Evolutionary conservation across 2,329 filamentous ascomycete species (phyloP).

Genomic region (Teratosphaeria destructans): DNA sequence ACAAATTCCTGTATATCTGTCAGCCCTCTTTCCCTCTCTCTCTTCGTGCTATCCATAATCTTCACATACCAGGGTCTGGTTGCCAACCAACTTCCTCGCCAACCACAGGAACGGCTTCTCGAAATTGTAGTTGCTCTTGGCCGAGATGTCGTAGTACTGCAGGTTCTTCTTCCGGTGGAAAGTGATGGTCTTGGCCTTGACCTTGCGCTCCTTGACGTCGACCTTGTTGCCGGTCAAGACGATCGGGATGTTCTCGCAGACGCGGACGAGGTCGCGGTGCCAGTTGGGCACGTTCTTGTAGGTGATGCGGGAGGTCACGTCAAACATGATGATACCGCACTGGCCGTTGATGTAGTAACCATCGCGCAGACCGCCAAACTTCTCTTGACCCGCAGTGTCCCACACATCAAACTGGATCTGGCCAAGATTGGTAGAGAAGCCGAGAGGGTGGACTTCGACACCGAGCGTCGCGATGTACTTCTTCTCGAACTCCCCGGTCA

Average conservation of each 20-base stretch:
- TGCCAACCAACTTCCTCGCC: constrained; percentile 94
- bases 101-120: constrained; percentile 99
- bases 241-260: constrained; percentile 98
- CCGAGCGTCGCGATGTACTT: constrained; percentile 99
- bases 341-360: constrained; percentile 99
- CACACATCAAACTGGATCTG: constrained; percentile 98
- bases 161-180: constrained; percentile 99
- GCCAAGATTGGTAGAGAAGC: constrained; percentile 96
- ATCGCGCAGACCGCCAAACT: constrained; percentile 98
- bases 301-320: constrained; percentile 97
- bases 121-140: constrained; percentile 99
- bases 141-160: constrained; percentile 99
- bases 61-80: constrained; percentile 63
- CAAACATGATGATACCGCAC: constrained; percentile 99
- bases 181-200: constrained; percentile 99
- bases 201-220: constrained; percentile 99
- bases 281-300: constrained; percentile 99
- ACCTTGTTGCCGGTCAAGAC: constrained; percentile 99
- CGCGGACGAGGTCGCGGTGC: constrained; percentile 98
- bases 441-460: constrained; percentile 98
- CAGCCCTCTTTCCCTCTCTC: constrained; percentile 11
- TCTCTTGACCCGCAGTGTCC: constrained; percentile 98
- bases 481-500: constrained; percentile 99
- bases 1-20: constrained; percentile 68
- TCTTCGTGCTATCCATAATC: background rate